These are phyloP conservation scores for Ceratocystiopsis minuta DNA, from an alignment of 2,329 filamentous ascomycete species.

Conservation along the genomic window DNA sequence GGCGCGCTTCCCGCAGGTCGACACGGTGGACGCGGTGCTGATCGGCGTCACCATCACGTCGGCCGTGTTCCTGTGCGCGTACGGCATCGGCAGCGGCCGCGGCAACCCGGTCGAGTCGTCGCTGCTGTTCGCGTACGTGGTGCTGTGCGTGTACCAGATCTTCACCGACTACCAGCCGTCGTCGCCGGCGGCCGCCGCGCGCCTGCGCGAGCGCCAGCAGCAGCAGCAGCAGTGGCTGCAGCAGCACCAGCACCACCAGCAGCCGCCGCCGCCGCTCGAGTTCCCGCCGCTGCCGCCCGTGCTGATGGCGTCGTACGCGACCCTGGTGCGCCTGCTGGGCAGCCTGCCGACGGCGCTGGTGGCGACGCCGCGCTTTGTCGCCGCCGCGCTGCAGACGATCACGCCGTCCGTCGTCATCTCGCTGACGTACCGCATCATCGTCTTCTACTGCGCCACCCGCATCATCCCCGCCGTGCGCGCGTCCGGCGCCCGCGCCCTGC, in stretches of 20 bases:
- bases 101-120: conserved; percentile 94
- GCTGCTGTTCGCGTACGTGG: conserved; percentile 86
- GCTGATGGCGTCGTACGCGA: conserved; percentile 96
- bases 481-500: conserved; percentile 63
- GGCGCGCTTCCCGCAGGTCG: conserved; percentile 80
- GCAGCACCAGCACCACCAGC: conserved; percentile 2
- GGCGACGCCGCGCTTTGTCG: conserved; percentile 69
- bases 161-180: conserved; percentile 95
- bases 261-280: conserved; percentile 27
- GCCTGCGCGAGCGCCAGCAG: conserved; percentile 22
- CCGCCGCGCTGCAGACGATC: conserved; percentile 85
- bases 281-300: conserved; percentile 93
- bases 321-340: conserved; percentile 66
- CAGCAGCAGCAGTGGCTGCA: conserved; percentile 13
- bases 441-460: conserved; percentile 85
- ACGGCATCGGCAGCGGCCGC: conserved; percentile 82
- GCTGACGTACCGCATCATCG: conserved; percentile 78
- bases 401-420: conserved; percentile 93
- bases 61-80: conserved; percentile 78
- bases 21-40: conserved; percentile 77
- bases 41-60: conserved; percentile 89
- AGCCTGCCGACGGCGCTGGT: conserved; percentile 69
- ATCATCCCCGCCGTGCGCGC: conserved; percentile 91
- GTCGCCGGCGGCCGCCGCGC: conserved; percentile 30
- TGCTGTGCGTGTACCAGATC: conserved; percentile 98